These are phyloP conservation scores for Saccharomycopsis javanensis DNA, from an alignment of 805 yeast genomes.

Conservation along the genomic window DNA sequence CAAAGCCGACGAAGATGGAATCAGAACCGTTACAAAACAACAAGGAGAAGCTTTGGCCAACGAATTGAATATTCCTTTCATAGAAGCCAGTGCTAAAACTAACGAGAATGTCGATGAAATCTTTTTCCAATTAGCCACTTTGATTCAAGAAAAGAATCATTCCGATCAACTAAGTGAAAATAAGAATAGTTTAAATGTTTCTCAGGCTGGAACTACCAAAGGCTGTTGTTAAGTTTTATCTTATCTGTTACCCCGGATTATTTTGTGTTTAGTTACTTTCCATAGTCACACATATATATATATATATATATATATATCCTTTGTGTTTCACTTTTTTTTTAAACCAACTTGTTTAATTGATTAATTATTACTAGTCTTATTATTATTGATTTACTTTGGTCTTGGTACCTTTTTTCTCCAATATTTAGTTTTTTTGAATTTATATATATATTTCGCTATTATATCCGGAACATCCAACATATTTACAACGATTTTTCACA, in stretches of 20 bases:
- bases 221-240: slow-evolving; percentile 9
- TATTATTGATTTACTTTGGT: neutral
- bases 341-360: neutral
- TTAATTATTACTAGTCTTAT: neutral
- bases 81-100: slow-evolving; percentile 95
- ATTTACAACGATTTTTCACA: too few species aligned
- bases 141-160: slow-evolving; percentile 71
- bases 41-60: slow-evolving; percentile 87
- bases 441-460: neutral
- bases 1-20: slow-evolving; percentile 83
- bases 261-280: neutral
- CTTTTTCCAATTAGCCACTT: slow-evolving; percentile 78
- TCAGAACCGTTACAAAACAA: slow-evolving; percentile 78
- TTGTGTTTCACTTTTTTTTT: neutral
- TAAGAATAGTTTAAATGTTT: slow-evolving; percentile 19
- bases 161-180: slow-evolving; percentile 28
- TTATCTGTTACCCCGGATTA: neutral
- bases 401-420: neutral
- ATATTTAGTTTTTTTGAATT: neutral
- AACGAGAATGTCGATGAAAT: slow-evolving; percentile 87
- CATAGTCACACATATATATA: neutral
- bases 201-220: slow-evolving; percentile 3
- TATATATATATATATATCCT: neutral
- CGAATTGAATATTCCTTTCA: slow-evolving; percentile 79
- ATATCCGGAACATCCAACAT: neutral